Evolutionary conservation across 768 basidiomycete genomes (phyloP), one percentile per base, ranked within the genome.

Genomic region (Psilocybe cubensis): DNA sequence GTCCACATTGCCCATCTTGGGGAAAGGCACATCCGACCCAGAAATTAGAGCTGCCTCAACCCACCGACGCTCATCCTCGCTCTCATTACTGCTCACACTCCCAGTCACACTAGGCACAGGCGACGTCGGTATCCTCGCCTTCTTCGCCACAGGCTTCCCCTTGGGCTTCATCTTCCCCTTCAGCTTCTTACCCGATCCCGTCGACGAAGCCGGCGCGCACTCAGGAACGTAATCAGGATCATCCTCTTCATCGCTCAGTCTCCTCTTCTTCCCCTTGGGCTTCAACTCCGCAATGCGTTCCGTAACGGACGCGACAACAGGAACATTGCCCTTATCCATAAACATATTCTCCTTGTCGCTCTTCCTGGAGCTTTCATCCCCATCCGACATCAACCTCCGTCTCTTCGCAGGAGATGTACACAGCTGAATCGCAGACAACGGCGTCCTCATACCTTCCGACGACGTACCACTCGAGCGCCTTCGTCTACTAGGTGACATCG

Each of bases 341-440:
- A 49, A n/a, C 18, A 42, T 56, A 63, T 91, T 91, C 67, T 91
- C 89, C 71, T 91, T 90, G 68, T 87, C 71, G 0, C 84, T 70
- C 3, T 65, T 25, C 70, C 85, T 70, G 1, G n/a, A n/a, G n/a
- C n/a, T n/a, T n/a, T 86, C 70, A 3, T 62, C 60, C 28, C 59
- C 56, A 6, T 59, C 58, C 27, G 48, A 14, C 53, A 58, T 52
- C 23, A 65, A 38, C 35, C 59, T 54, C 20, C 65, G 63, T 17
- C 62, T 77, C 60, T 75, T 77, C 20, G 72, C 68, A 20, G 77
- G 75, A 27, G 69, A 61, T 18, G 54, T 59, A 23, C 53, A 47
- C 11, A 58, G 56, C 33, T 66, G 68, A 24, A 66, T 66, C 20
- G 62, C 54, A 1, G 59, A 63, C 20, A 68, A 53, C 12, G 66